A percentile compares a stretch with the other conserved stretches of the same genome.
Conservation (phyloP, 306 rosid genomes). For the Parietaria judaica region DNA sequence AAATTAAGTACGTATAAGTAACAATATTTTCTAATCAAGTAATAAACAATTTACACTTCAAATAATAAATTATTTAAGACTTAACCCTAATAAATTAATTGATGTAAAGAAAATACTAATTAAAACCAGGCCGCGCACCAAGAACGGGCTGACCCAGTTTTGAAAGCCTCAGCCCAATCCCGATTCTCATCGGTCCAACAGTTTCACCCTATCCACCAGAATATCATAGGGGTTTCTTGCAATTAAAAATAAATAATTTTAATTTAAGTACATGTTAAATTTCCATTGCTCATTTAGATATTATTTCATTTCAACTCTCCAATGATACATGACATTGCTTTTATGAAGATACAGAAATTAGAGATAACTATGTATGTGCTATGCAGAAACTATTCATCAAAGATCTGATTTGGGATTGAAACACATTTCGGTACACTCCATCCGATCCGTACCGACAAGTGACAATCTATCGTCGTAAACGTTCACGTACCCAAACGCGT, state of each 20-base stretch:
- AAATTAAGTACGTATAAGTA: too few species aligned
- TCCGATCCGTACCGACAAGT: conserved; percentile 59
- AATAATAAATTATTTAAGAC: too few species aligned
- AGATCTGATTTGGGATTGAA: conserved; percentile 35
- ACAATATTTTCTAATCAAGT: too few species aligned
- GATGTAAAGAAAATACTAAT: too few species aligned
- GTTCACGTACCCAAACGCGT: conserved; percentile 63
- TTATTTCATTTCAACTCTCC: neutral
- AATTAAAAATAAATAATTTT: neutral
- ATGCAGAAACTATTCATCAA: conserved; percentile 3
- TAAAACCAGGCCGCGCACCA: too few species aligned
- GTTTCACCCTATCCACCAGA: neutral
- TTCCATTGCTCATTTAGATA: neutral
- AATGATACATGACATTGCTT: conserved; percentile 1
- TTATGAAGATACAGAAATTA: too few species aligned
- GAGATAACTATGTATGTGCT: too few species aligned
- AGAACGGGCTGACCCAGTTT: too few species aligned
- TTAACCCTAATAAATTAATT: too few species aligned
- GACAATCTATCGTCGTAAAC: conserved; percentile 54
- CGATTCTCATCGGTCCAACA: neutral
- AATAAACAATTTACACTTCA: too few species aligned
- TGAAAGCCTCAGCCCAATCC: too few species aligned
- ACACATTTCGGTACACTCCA: conserved; percentile 50
- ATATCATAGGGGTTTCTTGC: too few species aligned
- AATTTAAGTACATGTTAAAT: neutral